Percentiles rank a stretch among this genome's conserved stretches.
These are phyloP conservation scores for Lantana camara DNA, from an alignment of 257 asterid species.

Conservation along the genomic window DNA sequence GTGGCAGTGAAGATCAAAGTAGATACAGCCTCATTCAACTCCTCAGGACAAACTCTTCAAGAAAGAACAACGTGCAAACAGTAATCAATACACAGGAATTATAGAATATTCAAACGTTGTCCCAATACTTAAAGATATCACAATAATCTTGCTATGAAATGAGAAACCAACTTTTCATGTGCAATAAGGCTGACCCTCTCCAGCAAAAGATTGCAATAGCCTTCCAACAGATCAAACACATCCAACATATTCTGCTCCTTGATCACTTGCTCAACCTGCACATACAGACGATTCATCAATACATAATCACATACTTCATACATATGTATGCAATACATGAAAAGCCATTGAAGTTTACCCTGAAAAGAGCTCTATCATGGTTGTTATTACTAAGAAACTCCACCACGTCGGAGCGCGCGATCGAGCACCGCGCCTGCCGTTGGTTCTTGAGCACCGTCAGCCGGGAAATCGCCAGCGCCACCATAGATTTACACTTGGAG, in stretches of 20 bases:
- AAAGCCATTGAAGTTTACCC: conserved; percentile 42
- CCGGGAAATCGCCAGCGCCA: conserved; percentile 62
- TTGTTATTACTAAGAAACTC: conserved; percentile 52
- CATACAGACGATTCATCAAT: background rate
- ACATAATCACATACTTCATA: background rate
- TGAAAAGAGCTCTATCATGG: conserved; percentile 79
- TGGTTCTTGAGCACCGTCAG: conserved; percentile 66
- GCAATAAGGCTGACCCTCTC: conserved; percentile 65
- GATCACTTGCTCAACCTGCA: conserved; percentile 84
- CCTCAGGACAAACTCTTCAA: conserved; percentile 78
- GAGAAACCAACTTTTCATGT: conserved; percentile 55
- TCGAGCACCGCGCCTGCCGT: conserved; percentile 69
- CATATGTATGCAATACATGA: background rate
- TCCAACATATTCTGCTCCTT: conserved; percentile 91
- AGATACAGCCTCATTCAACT: conserved; percentile 65
- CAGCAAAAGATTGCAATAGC: conserved; percentile 57
- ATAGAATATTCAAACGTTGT: background rate
- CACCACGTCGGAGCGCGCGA: conserved; percentile 69
- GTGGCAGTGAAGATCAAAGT: conserved; percentile 73
- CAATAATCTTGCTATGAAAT: background rate
- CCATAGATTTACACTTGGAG: conserved; percentile 50
- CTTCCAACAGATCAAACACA: conserved; percentile 63
- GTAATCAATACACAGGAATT: no score
- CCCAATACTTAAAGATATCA: background rate
- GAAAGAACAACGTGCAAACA: no score